Base-by-base conservation (phyloP, 371 early-diverging fungal species). In the Cladochytrium tenue region DNA sequence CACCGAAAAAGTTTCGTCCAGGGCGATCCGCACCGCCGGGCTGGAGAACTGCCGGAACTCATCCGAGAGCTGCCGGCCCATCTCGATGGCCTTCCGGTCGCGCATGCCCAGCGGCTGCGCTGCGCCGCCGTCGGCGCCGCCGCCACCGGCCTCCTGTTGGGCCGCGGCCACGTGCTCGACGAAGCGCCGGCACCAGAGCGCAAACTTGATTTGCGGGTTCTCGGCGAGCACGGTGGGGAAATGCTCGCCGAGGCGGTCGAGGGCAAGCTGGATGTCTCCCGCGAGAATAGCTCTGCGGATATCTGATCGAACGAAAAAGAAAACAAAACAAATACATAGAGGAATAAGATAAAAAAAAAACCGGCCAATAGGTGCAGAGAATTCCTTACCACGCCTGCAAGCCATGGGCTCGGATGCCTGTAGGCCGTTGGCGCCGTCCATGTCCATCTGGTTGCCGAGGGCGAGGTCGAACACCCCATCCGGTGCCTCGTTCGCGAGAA, bases 161-260 rank as follows among this genome's bases (percentile, higher is more conserved):
- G 32, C 50, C 15, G 52, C 3, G 2, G 60, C 62, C 20, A 93
- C 86, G 80, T 93, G 84, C 78, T 94, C 94, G 10, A 94, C 76
- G 71, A 94, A 95, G 69, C 90, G 87, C 43, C 86, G 89, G 68
- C 95, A 93, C 28, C 86, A 78, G 31, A 96, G 81, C 60, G 86
- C 85, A 63, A 95, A 92, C 33, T 79, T 66, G 51, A 93, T 76
- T 53, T 83, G 80, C 15, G 74, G 82, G 65, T 91, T 82, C 17
- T 71, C 68, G 5, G 72, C 56, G 13, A 93, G 77, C 20, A 93
- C 77, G 0, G 56, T 67, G 0, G 93, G 91, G 70, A 88, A 93
- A 43, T 79, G 75, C 3, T 73, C 58, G 32, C 88, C 73, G 27
- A 88, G 78, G 31, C 89, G 65, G 17, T 76, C 68, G 27, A 93